Evolutionary conservation across 2,329 filamentous ascomycete species (phyloP), one percentile per base, ranked within the genome.

Genomic region (Pseudogymnoascus sp.): DNA sequence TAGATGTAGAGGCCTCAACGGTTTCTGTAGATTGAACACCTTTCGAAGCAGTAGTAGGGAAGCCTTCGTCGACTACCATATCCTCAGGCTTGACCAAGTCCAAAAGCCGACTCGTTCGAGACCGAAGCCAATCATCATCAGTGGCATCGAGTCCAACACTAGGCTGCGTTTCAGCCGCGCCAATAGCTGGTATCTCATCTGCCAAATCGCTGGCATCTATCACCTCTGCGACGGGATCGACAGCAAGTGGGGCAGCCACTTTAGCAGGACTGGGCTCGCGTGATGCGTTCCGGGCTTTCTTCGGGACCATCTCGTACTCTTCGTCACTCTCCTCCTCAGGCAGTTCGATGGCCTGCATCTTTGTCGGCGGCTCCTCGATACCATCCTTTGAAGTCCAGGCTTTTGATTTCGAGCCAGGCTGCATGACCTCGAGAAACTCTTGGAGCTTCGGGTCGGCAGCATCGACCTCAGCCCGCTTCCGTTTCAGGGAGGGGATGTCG

Each of bases 391-490:
- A 81, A 60, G 80, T 76, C 80, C 83, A 86, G 4, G 75, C 82
- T 66, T 85, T 87, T 15, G 78, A 76, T 65, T 88, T 84, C 30
- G 83, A 84, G 10, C 80, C 76, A 45, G 82, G 76, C 68, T 89
- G 83, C 85, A 96, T 95, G 57, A 92, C 83, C 62, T 88, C 83
- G 58, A 97, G 76, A 71, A 88, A 97, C 74, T 96, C 92, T 69
- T 88, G 83, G 63, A 96, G 77, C 74, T 94, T 95, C 4, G 88
- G 83, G 68, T 96, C 88, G 10, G 84, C 77, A 65, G 82, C 77
- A 64, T 83, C 77, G 15, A 76, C 67, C 41, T 77, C 77, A 59
- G 79, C 78, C 60, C 86, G 79, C 73, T 88, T 92, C 67, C 84
- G 83, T 79, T 92, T 92, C 69, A 84, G 82, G 23, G 61, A 65